These are phyloP conservation scores for Erigeron canadensis DNA, from an alignment of 129 eudicot species.

Conservation along the genomic window DNA sequence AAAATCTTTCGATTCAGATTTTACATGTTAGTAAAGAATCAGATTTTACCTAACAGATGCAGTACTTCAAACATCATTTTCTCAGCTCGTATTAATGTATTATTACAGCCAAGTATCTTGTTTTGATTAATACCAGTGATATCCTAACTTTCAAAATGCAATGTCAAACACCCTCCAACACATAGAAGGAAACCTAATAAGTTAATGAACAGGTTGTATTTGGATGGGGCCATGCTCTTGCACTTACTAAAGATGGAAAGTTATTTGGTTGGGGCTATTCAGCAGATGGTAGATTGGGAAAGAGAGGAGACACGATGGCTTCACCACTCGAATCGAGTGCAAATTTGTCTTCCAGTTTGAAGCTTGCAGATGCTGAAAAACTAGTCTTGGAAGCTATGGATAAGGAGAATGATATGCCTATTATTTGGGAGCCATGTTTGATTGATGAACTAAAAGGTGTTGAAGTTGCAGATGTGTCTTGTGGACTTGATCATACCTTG, in stretches of 20 bases:
- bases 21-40: too few relatives aligned
- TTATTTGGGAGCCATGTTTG: slow-evolving; percentile 81
- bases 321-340: slow-evolving; percentile 64
- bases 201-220: slow-evolving; percentile 61
- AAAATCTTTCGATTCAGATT: too few relatives aligned
- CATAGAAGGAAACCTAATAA: neutral
- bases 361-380: slow-evolving; percentile 64
- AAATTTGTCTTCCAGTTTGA: slow-evolving; percentile 32
- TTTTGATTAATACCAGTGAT: too few relatives aligned
- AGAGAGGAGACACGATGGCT: slow-evolving; percentile 44
- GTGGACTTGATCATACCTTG: slow-evolving; percentile 91
- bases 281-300: slow-evolving; percentile 92
- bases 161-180: neutral
- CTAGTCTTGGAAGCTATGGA: slow-evolving; percentile 70
- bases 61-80: too few relatives aligned
- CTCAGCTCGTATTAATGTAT: too few relatives aligned
- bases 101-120: too few relatives aligned
- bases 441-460: slow-evolving; percentile 56
- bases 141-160: neutral
- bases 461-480: slow-evolving; percentile 68
- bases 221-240: slow-evolving; percentile 99
- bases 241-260: slow-evolving; percentile 75
- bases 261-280: slow-evolving; percentile 97
- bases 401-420: slow-evolving; percentile 92
- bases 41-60: too few relatives aligned